Evolutionary conservation across 257 asterid species (phyloP).

Genomic region (Haberlea rhodopensis): DNA sequence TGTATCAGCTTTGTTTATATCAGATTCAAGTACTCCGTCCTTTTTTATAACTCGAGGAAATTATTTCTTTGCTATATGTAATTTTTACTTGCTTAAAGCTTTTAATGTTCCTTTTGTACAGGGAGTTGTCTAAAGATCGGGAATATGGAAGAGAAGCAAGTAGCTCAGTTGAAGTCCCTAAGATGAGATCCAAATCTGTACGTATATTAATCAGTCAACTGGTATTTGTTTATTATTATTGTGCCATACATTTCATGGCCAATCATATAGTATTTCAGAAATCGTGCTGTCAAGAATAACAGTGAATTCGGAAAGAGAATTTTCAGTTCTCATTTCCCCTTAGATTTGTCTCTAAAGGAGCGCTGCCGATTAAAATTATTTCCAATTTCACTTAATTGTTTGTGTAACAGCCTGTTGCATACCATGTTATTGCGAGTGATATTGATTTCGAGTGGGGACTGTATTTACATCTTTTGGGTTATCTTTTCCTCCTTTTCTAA

Average conservation of each 20-base stretch:
- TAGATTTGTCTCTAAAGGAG: background rate
- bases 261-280: slow-evolving; percentile 14
- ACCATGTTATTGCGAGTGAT: background rate
- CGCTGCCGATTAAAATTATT: background rate
- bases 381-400: background rate
- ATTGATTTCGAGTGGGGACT: background rate
- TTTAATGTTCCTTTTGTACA: slow-evolving; percentile 17
- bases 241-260: slow-evolving; percentile 17
- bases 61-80: background rate
- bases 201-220: slow-evolving; percentile 39
- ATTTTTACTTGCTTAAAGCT: background rate
- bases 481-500: too few species aligned
- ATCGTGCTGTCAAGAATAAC: slow-evolving; percentile 14
- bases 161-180: slow-evolving; percentile 54
- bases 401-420: background rate
- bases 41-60: background rate
- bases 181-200: slow-evolving; percentile 78
- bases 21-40: too few species aligned
- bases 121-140: slow-evolving; percentile 56
- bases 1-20: background rate
- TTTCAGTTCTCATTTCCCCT: background rate
- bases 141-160: slow-evolving; percentile 76
- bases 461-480: background rate
- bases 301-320: slow-evolving; percentile 5
- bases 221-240: slow-evolving; percentile 22